Percentiles rank a stretch among this genome's conserved stretches.
Conservation (phyloP, 345 rosid genomes). For the Linum trigynum region DNA sequence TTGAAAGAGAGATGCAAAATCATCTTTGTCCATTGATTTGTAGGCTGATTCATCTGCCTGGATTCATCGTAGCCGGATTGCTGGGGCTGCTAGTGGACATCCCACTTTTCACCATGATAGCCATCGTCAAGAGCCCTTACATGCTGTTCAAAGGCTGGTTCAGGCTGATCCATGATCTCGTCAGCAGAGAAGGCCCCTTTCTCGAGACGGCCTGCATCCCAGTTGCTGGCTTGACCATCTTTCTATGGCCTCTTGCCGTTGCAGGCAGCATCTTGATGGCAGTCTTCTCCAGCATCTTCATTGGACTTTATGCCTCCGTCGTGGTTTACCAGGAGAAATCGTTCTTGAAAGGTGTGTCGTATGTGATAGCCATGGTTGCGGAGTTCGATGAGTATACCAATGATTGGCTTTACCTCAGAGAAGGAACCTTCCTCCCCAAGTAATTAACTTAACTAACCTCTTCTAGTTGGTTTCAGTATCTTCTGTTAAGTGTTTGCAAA, state of each 20-base stretch:
- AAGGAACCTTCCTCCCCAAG: slow-evolving; percentile 82
- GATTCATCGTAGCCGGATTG: slow-evolving; percentile 56
- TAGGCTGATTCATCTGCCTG: slow-evolving; percentile 70
- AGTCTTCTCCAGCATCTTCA: slow-evolving; percentile 53
- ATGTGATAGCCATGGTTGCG: slow-evolving; percentile 81
- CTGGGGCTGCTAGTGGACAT: slow-evolving; percentile 56
- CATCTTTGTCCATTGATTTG: not conserved
- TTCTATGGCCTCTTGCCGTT: slow-evolving; percentile 73
- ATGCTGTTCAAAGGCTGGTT: slow-evolving; percentile 76
- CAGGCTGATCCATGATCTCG: slow-evolving; percentile 51
- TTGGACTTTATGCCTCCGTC: slow-evolving; percentile 64
- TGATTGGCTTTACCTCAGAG: slow-evolving; percentile 76
- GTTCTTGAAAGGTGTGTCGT: slow-evolving; percentile 58
- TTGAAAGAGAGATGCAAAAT: too few species aligned
- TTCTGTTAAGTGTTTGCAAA: too few species aligned
- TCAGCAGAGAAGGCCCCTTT: slow-evolving; percentile 71
- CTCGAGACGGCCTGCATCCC: slow-evolving; percentile 78
- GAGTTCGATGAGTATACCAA: slow-evolving; percentile 87
- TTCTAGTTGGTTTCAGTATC: not conserved
- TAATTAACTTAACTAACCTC: slow-evolving; percentile 21
- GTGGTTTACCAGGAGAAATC: slow-evolving; percentile 82
- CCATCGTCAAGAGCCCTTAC: slow-evolving; percentile 59
- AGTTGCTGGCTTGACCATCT: slow-evolving; percentile 66
- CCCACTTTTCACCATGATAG: slow-evolving; percentile 60
- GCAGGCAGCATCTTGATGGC: slow-evolving; percentile 50